Conservation (phyloP, 2,329 filamentous ascomycete genomes). For the Paracamarosporium sp. region DNA sequence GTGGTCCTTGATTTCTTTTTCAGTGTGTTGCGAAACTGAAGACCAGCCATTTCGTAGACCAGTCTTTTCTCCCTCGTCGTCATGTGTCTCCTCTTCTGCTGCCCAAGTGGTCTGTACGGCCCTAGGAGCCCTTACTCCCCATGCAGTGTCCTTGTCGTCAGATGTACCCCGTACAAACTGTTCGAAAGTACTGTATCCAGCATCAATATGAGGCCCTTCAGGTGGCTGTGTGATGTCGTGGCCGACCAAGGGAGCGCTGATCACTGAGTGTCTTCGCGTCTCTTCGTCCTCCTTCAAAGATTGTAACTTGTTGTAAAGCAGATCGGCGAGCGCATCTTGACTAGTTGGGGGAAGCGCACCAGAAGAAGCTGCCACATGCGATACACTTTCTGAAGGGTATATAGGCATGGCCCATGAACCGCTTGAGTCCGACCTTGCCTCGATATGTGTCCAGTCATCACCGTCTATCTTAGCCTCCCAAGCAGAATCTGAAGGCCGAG, state of each 20-base stretch:
- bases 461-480: constrained; percentile 2
- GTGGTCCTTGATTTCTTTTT: background rate
- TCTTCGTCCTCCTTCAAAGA: background rate
- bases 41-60: no score
- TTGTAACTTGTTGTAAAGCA: background rate
- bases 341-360: background rate
- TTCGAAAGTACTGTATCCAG: constrained; percentile 1
- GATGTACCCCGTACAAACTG: background rate
- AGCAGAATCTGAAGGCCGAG: background rate
- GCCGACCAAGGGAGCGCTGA: background rate
- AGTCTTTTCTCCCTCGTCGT: no score
- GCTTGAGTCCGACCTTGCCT: background rate
- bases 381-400: constrained; percentile 7
- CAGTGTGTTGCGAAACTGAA: background rate
- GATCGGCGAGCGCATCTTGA: background rate
- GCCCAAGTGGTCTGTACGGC: background rate
- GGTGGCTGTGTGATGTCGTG: background rate
- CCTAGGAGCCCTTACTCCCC: background rate
- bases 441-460: constrained; percentile 9
- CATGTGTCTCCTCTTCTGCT: background rate
- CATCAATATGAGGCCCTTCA: background rate
- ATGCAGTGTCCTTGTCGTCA: background rate
- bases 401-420: background rate
- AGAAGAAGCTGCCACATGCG: background rate
- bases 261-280: background rate